phyloP scores from a whole-genome alignment of 2,329 filamentous ascomycete species.

The Pseudogymnoascus sp. region DNA sequence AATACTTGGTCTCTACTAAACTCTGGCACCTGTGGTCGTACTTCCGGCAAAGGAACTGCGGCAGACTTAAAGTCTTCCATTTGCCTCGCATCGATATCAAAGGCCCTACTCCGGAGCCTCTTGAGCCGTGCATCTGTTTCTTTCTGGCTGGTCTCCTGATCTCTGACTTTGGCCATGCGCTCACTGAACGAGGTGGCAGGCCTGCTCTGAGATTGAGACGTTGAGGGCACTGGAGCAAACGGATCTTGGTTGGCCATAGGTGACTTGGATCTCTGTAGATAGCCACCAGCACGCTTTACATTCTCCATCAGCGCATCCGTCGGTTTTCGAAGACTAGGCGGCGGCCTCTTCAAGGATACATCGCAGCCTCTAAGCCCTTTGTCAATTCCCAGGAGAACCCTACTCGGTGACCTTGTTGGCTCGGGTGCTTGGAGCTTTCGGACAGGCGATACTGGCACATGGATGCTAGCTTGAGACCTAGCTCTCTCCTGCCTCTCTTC shows the following conservation, averaged over 20 bases:
- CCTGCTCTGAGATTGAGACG: slow-evolving; percentile 35
- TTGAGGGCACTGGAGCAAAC: slow-evolving; percentile 18
- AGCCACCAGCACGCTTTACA: slow-evolving; percentile 33
- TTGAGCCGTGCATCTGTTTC: slow-evolving; percentile 49
- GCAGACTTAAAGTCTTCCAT: slow-evolving; percentile 54
- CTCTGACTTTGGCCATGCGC: slow-evolving; percentile 66
- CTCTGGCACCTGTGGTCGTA: slow-evolving; percentile 42
- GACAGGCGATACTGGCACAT: slow-evolving; percentile 73
- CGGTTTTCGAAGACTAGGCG: slow-evolving; percentile 40
- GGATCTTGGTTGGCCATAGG: slow-evolving; percentile 22
- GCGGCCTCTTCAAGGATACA: slow-evolving; percentile 67
- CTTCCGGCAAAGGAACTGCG: slow-evolving; percentile 49
- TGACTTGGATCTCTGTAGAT: slow-evolving; percentile 39
- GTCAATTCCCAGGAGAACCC: slow-evolving; percentile 80
- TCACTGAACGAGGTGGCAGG: slow-evolving; percentile 65
- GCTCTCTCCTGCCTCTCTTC: slow-evolving; percentile 25
- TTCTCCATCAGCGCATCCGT: slow-evolving; percentile 28
- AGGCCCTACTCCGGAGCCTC: slow-evolving; percentile 48
- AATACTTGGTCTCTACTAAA: slow-evolving; percentile 61
- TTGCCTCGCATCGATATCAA: slow-evolving; percentile 51
- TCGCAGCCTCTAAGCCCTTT: slow-evolving; percentile 77
- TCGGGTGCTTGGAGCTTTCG: slow-evolving; percentile 47
- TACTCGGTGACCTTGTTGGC: slow-evolving; percentile 64
- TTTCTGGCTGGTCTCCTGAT: slow-evolving; percentile 45
- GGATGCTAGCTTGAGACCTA: slow-evolving; percentile 41